Percentiles rank a stretch among this genome's conserved stretches.
Evolutionary conservation across 2,329 filamentous ascomycete genomes (phyloP).

Genomic region (Diaporthe helianthi): DNA sequence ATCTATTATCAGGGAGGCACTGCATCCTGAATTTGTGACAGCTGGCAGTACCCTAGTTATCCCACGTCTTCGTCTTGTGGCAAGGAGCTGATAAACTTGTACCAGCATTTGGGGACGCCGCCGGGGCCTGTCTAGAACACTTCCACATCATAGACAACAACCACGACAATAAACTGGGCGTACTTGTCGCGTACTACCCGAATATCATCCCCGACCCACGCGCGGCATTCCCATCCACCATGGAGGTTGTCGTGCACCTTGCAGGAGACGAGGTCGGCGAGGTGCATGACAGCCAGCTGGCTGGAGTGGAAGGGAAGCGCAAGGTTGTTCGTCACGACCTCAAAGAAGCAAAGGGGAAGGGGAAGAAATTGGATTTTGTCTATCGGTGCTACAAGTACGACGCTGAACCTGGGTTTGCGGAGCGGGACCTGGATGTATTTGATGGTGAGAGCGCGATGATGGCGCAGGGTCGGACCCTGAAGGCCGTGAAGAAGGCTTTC

Average conservation of each 20-base stretch:
- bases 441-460: constrained; percentile 68
- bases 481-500: constrained; percentile 66
- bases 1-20: accelerated
- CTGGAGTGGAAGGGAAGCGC: constrained; percentile 53
- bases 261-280: constrained; percentile 49
- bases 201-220: constrained; percentile 52
- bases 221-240: constrained; percentile 48
- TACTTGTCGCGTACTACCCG: constrained; percentile 55
- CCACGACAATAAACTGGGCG: constrained; percentile 50
- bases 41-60: too few relatives aligned
- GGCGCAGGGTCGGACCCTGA: constrained; percentile 72
- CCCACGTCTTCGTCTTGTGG: not conserved
- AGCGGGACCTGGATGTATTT: constrained; percentile 72
- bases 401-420: constrained; percentile 72
- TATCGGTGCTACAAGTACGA: constrained; percentile 52
- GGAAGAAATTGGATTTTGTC: constrained; percentile 45
- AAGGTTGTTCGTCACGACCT: constrained; percentile 45
- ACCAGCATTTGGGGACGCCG: constrained; percentile 53
- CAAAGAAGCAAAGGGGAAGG: constrained; percentile 47
- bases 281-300: constrained; percentile 51
- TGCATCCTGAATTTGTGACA: too few relatives aligned
- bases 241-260: constrained; percentile 51
- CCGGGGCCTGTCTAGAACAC: constrained; percentile 51
- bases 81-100: not conserved
- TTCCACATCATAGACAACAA: constrained; percentile 55